These are phyloP conservation scores for Fusarium austroafricanum DNA, from an alignment of 2,329 filamentous ascomycete genomes.

Conservation along the genomic window DNA sequence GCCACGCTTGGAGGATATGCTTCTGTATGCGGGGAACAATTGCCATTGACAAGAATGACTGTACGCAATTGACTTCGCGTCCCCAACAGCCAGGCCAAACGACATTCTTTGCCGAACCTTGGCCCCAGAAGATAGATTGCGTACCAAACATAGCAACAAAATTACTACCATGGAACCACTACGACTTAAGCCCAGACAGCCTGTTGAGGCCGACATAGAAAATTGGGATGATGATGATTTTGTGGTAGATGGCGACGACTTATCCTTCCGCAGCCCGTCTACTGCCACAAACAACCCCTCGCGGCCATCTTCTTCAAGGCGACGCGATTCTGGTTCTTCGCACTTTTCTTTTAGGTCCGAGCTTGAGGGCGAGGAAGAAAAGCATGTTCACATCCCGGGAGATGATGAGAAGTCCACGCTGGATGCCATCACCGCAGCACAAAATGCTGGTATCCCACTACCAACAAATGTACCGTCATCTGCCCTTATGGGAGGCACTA, in stretches of 20 bases:
- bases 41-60: conserved; percentile 47
- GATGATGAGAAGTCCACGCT: conserved; percentile 86
- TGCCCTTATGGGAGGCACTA: conserved; percentile 90
- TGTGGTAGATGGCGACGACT: conserved; percentile 74
- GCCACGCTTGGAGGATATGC: conserved; percentile 40
- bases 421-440: conserved; percentile 88
- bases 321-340: conserved; percentile 83
- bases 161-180: conserved; percentile 63
- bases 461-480: conserved; percentile 88
- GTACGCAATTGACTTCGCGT: conserved; percentile 45
- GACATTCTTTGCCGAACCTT: conserved; percentile 26
- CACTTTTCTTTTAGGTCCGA: conserved; percentile 86
- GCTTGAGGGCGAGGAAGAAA: conserved; percentile 86
- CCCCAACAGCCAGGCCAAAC: conserved; percentile 32
- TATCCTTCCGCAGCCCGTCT: conserved; percentile 67
- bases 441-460: conserved; percentile 90
- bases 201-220: conserved; percentile 73
- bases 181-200: conserved; percentile 63
- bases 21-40: conserved; percentile 41
- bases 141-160: conserved; percentile 21
- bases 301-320: conserved; percentile 56
- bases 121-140: conserved; percentile 22
- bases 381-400: conserved; percentile 84
- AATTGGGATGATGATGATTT: conserved; percentile 85
- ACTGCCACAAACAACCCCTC: conserved; percentile 57